phyloP scores from a whole-genome alignment of 345 rosid genomes.

The Euphorbia peplus region DNA sequence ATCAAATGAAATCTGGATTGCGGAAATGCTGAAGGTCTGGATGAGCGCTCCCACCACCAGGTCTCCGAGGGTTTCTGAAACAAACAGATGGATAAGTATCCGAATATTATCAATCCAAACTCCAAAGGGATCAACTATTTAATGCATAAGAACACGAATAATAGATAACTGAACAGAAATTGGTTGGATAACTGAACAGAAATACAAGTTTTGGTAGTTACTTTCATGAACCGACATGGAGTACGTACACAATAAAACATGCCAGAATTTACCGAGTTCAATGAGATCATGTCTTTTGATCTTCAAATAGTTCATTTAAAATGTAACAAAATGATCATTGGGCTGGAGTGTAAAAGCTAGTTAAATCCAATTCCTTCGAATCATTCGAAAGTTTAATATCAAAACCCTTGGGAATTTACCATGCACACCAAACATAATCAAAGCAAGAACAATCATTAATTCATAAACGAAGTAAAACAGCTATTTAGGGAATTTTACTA shows the following conservation, averaged over 20 bases:
- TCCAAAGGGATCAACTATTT: neutral
- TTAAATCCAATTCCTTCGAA: neutral
- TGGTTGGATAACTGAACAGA: neutral
- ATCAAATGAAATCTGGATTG: slow-evolving; percentile 49
- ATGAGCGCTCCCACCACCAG: slow-evolving; percentile 46
- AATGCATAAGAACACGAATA: neutral
- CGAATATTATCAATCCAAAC: neutral
- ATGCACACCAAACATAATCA: neutral
- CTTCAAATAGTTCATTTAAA: no score
- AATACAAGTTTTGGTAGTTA: neutral
- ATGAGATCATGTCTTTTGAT: neutral
- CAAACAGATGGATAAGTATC: neutral
- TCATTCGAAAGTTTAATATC: neutral
- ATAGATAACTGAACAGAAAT: no score
- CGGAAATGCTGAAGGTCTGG: slow-evolving; percentile 73
- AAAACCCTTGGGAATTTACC: neutral
- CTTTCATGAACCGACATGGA: neutral
- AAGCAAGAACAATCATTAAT: neutral
- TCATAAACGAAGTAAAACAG: neutral
- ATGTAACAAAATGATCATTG: no score
- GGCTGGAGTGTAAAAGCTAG: neutral
- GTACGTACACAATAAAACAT: neutral
- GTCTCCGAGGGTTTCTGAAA: slow-evolving; percentile 53
- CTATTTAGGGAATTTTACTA: neutral
- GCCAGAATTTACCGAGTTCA: neutral